Evolutionary conservation across 2,329 filamentous ascomycete genomes (phyloP), one percentile per base, ranked within the genome.

Genomic region (Botrytis cinerea): DNA sequence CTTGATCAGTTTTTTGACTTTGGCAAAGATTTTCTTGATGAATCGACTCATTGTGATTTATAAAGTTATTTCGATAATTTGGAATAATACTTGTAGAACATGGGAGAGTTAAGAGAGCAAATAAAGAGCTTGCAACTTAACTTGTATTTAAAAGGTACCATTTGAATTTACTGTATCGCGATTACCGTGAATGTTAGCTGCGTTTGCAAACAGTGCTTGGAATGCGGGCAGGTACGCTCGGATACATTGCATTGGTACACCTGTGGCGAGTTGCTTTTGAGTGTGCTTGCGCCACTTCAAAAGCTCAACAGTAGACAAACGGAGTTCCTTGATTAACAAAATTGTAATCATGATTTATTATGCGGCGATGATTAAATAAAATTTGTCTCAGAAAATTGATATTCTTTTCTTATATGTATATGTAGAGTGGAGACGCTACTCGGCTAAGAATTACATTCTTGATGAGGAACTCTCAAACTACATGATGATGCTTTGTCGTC

Each of bases 171-270:
- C 14, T 48, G 22, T n/a, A n/a, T 62, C 38, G 60, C 14, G 5
- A 43, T 43, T 63, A 25, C 62, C 62, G 14, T 48, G 6, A 28
- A 57, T 28, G n/a, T 57, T 57, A 28, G 28, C 28, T 28, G 7
- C 20, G 35, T 63, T 63, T 54, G 48, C 48, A 54, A 54, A 43
- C 60, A 45, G 38, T 63, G 60, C 25, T 63, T 61, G 59, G n/a
- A 57, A 57, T 57, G 51, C n/a, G n/a, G 51, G 51, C 51, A 57
- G 51, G 51, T 57, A 28, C 51, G n/a, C 51, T 28, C 14, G n/a
- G 51, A n/a, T 57, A 8, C n/a, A 25, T n/a, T 28, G 51, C 14
- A 28, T 16, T 28, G n/a, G 14, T 14, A 45, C 43, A 14, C 43
- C 14, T 45, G 43, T 45, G 43, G 43, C 16, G 14, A 45, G 43